These are phyloP conservation scores for Stemphylium lycopersici DNA, from an alignment of 2,329 filamentous ascomycete species.

Conservation along the genomic window DNA sequence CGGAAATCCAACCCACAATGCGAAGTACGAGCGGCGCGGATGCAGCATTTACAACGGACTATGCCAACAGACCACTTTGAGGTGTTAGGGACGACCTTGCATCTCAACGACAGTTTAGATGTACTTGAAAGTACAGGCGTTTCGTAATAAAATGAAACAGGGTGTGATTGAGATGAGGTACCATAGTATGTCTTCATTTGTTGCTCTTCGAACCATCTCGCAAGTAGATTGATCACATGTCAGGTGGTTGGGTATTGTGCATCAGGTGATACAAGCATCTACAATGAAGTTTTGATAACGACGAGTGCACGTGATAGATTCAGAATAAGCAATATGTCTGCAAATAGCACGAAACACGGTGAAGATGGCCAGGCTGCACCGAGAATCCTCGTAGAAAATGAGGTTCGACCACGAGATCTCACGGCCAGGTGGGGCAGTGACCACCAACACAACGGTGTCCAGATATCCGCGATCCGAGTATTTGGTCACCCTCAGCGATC, in stretches of 20 bases:
- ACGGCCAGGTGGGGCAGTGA: neutral
- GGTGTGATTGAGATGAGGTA: slow-evolving; percentile 20
- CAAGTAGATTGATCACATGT: slow-evolving; percentile 20
- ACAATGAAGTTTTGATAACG: neutral
- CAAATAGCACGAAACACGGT: neutral
- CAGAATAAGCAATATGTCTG: neutral
- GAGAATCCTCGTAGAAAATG: neutral
- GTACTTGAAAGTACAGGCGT: neutral
- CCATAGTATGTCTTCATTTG: slow-evolving; percentile 20
- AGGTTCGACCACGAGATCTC: neutral
- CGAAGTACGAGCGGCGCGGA: neutral
- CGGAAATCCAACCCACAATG: neutral
- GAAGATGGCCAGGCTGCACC: slow-evolving; percentile 1
- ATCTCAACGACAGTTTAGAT: slow-evolving; percentile 1
- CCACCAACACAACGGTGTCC: neutral
- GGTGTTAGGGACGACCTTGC: neutral
- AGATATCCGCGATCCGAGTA: slow-evolving; percentile 11
- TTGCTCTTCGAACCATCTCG: slow-evolving; percentile 11
- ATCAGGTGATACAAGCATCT: slow-evolving; percentile 1
- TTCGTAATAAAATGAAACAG: slow-evolving; percentile 8
- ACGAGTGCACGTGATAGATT: neutral
- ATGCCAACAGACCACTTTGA: neutral
- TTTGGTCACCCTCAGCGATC: slow-evolving; percentile 4
- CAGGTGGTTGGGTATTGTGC: slow-evolving; percentile 14
- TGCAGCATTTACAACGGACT: neutral